Base-by-base conservation (phyloP, 75 land plant species). In the Cryptomeria japonica region DNA sequence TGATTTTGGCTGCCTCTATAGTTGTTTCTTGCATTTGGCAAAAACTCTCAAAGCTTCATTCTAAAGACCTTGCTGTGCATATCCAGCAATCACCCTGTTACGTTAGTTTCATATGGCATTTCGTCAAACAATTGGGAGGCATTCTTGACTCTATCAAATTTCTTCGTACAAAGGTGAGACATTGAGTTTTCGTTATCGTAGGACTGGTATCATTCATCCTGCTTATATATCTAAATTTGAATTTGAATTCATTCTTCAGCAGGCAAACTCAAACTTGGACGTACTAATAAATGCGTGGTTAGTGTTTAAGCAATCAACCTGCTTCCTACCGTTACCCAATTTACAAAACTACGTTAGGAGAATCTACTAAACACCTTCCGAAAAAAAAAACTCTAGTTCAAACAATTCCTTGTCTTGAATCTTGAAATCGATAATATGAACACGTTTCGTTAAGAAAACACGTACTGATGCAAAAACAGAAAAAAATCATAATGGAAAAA, bases 1-100 rank as follows among this genome's bases (percentile, higher is more conserved):
- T 44, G 46, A 44, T 44, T 44, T 44, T 44, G 46, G 46, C 46
- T 44, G 44, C 91, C 92, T 49, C 9, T 49, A 49, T 49, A 49
- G 8, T 49, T 49, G 51, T 49, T 11, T 49, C 8, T 8, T 8
- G 51, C 51, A 49, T 49, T 49, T 49, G 51, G 12, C 51, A 49
- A 49, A 49, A 49, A 9, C 12, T 49, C 10, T 49, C 51, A 44
- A 49, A 11, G 51, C 51, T 49, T 49, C 51, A 49, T 49, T 49
- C 51, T 49, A 8, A 11, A 0, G 51, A 49, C 51, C 51, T 49
- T 49, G 10, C 8, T 49, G 12, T 11, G 12, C 10, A 49, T 49
- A 49, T 49, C 51, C 51, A 49, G 51, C 51, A 8, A 49, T 49
- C 51, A 49, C 51, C 51, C 10, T 49, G 51, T 49, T 49, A 49